These are phyloP conservation scores for Lactarius vividus DNA, from an alignment of 768 basidiomycete species.

Conservation along the genomic window DNA sequence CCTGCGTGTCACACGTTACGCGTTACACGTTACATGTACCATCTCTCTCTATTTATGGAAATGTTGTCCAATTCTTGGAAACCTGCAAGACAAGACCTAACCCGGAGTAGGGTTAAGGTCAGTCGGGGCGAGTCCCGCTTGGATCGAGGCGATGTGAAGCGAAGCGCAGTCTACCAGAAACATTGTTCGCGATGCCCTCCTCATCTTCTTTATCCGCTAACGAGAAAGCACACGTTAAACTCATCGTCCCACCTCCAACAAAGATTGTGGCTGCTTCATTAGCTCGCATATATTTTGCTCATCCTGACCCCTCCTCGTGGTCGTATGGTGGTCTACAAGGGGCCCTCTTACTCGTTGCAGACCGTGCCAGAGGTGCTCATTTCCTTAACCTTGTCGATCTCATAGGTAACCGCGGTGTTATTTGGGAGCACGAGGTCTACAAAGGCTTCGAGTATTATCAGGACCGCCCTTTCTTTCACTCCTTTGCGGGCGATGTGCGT, in stretches of 20 bases:
- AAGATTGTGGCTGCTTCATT: constrained; percentile 83
- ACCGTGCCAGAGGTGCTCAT: constrained; percentile 53
- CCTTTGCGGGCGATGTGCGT: constrained; percentile 89
- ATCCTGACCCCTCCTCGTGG: constrained; percentile 77
- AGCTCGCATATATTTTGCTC: constrained; percentile 87
- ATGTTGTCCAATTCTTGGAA: no score
- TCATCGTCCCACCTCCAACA: constrained; percentile 48
- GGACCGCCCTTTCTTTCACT: constrained; percentile 89
- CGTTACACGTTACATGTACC: constrained; percentile 1
- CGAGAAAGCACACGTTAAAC: constrained; percentile 77
- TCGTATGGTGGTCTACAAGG: constrained; percentile 86
- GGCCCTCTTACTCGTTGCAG: constrained; percentile 68
- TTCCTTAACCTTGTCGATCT: constrained; percentile 83
- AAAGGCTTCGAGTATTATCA: constrained; percentile 74
- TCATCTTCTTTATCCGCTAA: constrained; percentile 65
- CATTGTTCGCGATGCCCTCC: constrained; percentile 55
- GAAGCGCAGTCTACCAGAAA: background rate
- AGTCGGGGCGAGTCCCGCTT: background rate
- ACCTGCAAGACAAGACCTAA: no score
- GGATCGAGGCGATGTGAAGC: background rate
- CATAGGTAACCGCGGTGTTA: constrained; percentile 75
- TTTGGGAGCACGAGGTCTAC: constrained; percentile 94
- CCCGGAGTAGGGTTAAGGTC: background rate
- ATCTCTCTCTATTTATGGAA: background rate
- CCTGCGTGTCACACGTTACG: constrained; percentile 10